phyloP scores from a whole-genome alignment of 169 alveolate species.

The Eimeria necatrix region DNA sequence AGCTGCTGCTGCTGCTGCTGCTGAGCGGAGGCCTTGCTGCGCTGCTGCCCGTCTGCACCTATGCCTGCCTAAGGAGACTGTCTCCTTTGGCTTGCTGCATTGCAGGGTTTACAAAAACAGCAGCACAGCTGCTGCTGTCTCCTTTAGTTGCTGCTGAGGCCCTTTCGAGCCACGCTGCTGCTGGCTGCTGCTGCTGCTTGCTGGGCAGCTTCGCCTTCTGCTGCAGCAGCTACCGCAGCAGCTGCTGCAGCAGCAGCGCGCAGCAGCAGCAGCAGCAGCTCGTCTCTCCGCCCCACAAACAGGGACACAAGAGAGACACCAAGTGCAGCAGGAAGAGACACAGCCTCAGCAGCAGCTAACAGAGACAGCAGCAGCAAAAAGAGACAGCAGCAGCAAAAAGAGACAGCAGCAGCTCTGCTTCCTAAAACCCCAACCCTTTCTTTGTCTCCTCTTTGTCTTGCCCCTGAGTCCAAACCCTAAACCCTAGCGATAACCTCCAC shows the following conservation, averaged over 20 bases:
- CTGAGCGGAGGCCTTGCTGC: slow-evolving; percentile 63
- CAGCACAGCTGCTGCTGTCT: slow-evolving; percentile 62
- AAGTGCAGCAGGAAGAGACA: too few relatives aligned
- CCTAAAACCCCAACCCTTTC: too few relatives aligned
- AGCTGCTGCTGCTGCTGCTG: slow-evolving; percentile 43
- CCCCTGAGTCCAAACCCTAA: slow-evolving; percentile 11
- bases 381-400: too few relatives aligned
- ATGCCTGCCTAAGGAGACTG: slow-evolving; percentile 54
- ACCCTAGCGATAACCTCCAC: too few relatives aligned
- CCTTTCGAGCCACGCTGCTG: not conserved
- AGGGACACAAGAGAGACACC: too few relatives aligned
- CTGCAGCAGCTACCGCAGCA: not conserved
- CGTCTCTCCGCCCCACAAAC: too few relatives aligned
- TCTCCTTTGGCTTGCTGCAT: slow-evolving; percentile 72
- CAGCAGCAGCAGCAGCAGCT: too few relatives aligned
- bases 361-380: too few relatives aligned
- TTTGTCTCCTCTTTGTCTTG: not conserved
- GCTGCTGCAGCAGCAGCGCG: too few relatives aligned
- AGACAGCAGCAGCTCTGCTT: too few relatives aligned
- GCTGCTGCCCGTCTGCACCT: slow-evolving; percentile 54
- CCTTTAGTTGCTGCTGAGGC: slow-evolving; percentile 33
- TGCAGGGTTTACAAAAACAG: slow-evolving; percentile 44
- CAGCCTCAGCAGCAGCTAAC: too few relatives aligned
- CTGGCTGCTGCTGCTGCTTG: not conserved
- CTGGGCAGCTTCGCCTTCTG: slow-evolving; percentile 11